These are phyloP conservation scores for Boechera stricta DNA, from an alignment of 345 rosid species.

Conservation along the genomic window DNA sequence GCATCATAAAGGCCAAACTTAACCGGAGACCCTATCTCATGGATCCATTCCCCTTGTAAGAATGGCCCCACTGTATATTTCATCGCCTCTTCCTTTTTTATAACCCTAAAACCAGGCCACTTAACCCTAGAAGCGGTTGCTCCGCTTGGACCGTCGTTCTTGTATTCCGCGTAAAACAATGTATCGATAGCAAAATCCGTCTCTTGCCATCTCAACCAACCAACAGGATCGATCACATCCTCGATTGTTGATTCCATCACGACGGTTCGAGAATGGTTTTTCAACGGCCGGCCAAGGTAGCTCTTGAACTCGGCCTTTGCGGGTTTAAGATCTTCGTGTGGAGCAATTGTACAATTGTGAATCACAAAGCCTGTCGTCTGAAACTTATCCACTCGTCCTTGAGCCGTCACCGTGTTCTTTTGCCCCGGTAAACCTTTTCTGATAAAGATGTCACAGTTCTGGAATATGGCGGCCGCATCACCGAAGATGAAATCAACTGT, in stretches of 20 bases:
- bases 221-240: slow-evolving; percentile 72
- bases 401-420: slow-evolving; percentile 68
- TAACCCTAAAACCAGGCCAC: slow-evolving; percentile 70
- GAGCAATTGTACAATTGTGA: slow-evolving; percentile 63
- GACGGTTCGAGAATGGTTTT: slow-evolving; percentile 65
- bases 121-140: slow-evolving; percentile 58
- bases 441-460: slow-evolving; percentile 66
- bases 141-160: slow-evolving; percentile 67
- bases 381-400: slow-evolving; percentile 62
- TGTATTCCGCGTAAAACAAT: slow-evolving; percentile 69
- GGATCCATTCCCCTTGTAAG: slow-evolving; percentile 67
- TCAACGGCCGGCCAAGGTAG: slow-evolving; percentile 88
- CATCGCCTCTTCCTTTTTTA: slow-evolving; percentile 55
- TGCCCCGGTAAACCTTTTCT: slow-evolving; percentile 65
- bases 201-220: slow-evolving; percentile 72
- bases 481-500: slow-evolving; percentile 91
- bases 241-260: slow-evolving; percentile 75
- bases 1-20: slow-evolving; percentile 50
- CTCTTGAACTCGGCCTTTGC: slow-evolving; percentile 50
- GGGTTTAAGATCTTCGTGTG: slow-evolving; percentile 55
- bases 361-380: slow-evolving; percentile 80
- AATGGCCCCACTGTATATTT: slow-evolving; percentile 67
- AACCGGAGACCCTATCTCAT: slow-evolving; percentile 46
- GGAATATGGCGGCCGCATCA: slow-evolving; percentile 78
- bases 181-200: slow-evolving; percentile 55